Conservation (phyloP, 768 basidiomycete genomes). For the Trametes cinnabarina region DNA sequence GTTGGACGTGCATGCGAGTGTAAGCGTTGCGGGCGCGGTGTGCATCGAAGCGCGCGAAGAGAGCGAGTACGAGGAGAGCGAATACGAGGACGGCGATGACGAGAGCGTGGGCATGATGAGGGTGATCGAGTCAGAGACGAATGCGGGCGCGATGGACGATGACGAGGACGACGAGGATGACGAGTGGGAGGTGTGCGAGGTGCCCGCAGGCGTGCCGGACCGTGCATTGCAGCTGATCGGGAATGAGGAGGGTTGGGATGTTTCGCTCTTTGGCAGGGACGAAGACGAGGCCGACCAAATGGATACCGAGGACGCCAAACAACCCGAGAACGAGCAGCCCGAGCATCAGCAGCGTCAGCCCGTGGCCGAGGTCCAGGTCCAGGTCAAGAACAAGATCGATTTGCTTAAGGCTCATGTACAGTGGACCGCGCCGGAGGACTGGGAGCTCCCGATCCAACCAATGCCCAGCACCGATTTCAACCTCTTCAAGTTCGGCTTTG, state of each 20-base stretch:
- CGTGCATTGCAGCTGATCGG: background rate
- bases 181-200: background rate
- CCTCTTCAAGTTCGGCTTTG: background rate
- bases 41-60: no score
- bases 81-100: background rate
- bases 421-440: background rate
- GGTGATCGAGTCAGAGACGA: no score
- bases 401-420: background rate
- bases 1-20: background rate
- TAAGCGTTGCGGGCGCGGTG: background rate
- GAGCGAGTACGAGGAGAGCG: background rate
- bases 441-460: background rate
- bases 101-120: no score
- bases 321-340: no score
- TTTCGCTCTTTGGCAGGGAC: background rate
- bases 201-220: background rate
- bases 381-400: no score
- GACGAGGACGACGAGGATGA: background rate
- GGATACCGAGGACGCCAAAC: background rate
- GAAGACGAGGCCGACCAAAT: background rate
- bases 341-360: no score
- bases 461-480: constrained; percentile 3
- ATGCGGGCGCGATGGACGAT: no score
- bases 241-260: background rate
- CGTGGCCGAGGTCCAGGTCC: no score